Evolutionary conservation across 495 filamentous ascomycete genomes (phyloP), one percentile per base, ranked within the genome.

Genomic region (Penicillium canescens): DNA sequence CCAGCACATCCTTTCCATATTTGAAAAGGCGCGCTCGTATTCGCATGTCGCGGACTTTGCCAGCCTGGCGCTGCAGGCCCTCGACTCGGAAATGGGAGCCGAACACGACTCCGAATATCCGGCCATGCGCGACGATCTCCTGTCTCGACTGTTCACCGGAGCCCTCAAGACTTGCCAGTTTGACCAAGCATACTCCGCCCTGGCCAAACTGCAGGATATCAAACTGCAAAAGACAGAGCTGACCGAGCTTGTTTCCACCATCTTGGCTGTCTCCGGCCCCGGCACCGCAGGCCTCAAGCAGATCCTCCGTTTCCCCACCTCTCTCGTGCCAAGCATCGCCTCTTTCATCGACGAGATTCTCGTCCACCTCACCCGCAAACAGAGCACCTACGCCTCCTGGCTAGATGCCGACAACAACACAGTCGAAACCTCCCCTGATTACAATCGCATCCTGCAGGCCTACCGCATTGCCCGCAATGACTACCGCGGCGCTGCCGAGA

Each of bases 21-120:
- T 88, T 65, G 92, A 96, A 57, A 79, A 84, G 60, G 79, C 80
- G 42, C 86, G 85, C 44, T 83, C 82, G 4, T 88, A 87, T 60
- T 87, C 88, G 4, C 88, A 87, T 66, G 89, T 92, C 43, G 82
- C 88, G 6, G 90, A 95, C 54, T 96, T 98, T 69, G 86, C 92
- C 33, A 81, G 85, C 37, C 75, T 93, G 24, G 87, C 90, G 20
- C 73, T 97, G 39, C 83, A 92, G 60, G 86, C 87, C 51, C 61
- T 76, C 39, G 72, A 75, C 20, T 67, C 67, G 23, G 69, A 74
- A 57, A 63, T 62, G 37, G 67, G 54, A 48, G 73, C 68, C 20
- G 74, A 79, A 49, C 73, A 77, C 54, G 71, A 68, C 47, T 47
- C 61, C 2, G 67, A 77, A 37, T 71, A 74, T 57, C 33, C 54